Evolutionary conservation across 1,139 yeast species (phyloP).

Genomic region (Pichia sp.): DNA sequence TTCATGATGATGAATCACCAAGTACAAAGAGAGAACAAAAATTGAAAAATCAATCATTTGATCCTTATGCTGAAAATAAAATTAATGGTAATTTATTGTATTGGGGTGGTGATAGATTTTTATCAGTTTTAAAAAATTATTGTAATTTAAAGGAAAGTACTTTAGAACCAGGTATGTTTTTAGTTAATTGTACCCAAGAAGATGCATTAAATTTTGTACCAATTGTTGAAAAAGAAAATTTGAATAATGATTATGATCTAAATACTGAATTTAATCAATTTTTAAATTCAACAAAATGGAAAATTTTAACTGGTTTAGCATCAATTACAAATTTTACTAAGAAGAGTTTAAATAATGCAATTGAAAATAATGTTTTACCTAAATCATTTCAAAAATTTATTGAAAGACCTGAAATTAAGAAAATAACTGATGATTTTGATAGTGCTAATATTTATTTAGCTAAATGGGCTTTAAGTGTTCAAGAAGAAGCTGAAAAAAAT

Average conservation of each 20-base stretch:
- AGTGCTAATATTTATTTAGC: conserved; percentile 88
- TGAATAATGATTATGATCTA: conserved; percentile 11
- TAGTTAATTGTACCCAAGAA: conserved; percentile 73
- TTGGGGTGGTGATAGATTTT: conserved; percentile 89
- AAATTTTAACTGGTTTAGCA: conserved; percentile 76
- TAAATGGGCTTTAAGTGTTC: conserved; percentile 94
- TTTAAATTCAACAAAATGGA: conserved; percentile 75
- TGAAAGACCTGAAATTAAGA: conserved; percentile 70
- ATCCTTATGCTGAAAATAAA: conserved; percentile 57
- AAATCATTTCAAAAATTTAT: conserved; percentile 56
- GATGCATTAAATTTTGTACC: conserved; percentile 80
- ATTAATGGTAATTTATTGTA: conserved; percentile 40
- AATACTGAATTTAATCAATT: conserved; percentile 33
- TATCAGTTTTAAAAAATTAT: conserved; percentile 44
- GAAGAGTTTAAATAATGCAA: conserved; percentile 54
- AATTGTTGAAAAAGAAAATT: conserved; percentile 25
- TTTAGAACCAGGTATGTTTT: conserved; percentile 61
- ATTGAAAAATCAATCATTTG: conserved; percentile 55
- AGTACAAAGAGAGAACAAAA: conserved; percentile 60
- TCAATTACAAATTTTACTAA: conserved; percentile 65
- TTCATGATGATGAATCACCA: conserved; percentile 83
- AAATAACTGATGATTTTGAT: conserved; percentile 84
- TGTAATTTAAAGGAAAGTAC: conserved; percentile 63
- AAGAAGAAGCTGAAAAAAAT: conserved; percentile 81
- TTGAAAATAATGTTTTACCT: conserved; percentile 45